These are phyloP conservation scores for Cnidoscolus chayamansa DNA, from an alignment of 441 rosid genomes.

Conservation along the genomic window DNA sequence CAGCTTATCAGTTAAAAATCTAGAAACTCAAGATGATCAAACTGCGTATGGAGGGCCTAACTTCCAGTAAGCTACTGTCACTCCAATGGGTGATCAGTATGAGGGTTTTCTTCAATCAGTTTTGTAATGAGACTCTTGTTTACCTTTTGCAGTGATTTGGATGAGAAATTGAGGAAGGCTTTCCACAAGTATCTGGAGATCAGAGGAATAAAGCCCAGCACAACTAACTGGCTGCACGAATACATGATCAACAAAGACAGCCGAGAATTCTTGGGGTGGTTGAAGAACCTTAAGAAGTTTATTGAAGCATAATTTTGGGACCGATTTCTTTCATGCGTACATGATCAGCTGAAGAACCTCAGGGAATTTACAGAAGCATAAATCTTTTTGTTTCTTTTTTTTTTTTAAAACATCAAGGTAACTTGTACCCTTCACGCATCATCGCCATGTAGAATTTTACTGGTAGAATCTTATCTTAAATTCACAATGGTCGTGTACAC, in stretches of 20 bases:
- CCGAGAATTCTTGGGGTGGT: conserved; percentile 56
- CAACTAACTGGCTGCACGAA: conserved; percentile 76
- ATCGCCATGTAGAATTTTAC: not conserved
- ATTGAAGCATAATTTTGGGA: conserved; percentile 37
- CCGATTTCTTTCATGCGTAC: no score
- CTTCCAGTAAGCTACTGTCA: conserved; percentile 58
- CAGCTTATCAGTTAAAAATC: conserved; percentile 48
- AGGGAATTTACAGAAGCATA: no score
- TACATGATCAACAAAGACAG: conserved; percentile 87
- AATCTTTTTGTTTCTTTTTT: no score
- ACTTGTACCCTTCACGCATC: not conserved
- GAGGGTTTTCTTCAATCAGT: not conserved
- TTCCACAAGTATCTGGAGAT: conserved; percentile 5
- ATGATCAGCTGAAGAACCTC: no score
- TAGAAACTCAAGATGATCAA: conserved; percentile 47
- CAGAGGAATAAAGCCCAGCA: conserved; percentile 72
- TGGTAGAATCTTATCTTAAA: no score
- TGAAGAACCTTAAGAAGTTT: conserved; percentile 65
- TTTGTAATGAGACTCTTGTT: not conserved
- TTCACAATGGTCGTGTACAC: not conserved
- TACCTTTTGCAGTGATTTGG: not conserved
- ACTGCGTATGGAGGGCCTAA: conserved; percentile 79
- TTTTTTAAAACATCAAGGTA: no score
- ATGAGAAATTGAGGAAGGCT: not conserved
- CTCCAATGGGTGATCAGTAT: not conserved